Evolutionary conservation across 495 filamentous ascomycete genomes (phyloP), one percentile per base, ranked within the genome.

Genomic region (Hypoxylon lienhwacheense): DNA sequence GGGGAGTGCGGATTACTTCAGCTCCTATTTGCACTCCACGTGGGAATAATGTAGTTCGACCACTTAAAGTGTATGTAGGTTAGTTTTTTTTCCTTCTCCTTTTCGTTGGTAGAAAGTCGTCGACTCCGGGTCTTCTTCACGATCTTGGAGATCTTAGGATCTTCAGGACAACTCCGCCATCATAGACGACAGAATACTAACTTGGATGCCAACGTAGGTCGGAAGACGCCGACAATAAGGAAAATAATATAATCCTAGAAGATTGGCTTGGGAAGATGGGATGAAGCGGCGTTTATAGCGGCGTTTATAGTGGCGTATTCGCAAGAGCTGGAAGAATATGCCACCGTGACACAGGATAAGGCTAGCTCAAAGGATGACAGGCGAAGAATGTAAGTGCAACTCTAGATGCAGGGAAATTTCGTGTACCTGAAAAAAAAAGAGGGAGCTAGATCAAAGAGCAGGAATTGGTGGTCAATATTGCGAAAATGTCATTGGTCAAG

Each of bases 161-260:
- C n/a, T n/a, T 24, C 33, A 54, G 61, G 53, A 29, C 35, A 55
- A 36, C 40, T 50, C 64, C 42, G 46, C 33, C 55, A 25, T 42
- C 15, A 17, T 36, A 37, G 25, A 16, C 4, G 19, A 16, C 49
- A 17, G 32, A 29, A 36, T 19, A 35, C 14, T n/a, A n/a, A 14
- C 32, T 4, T 5, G 14, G 12, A 5, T 14, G 14, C 29, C 33
- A 28, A 48, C 19, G 20, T 12, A 39, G 15, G 36, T 43, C 60
- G 60, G 64, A 53, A 55, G 16, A 32, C 35, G 45, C 63, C 63
- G 60, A 40, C 36, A 15, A 26, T 12, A 7, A 25, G 12, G 3
- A 5, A 22, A 34, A 16, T 15, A 47, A 26, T 37, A 26, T 25
- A 25, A n/a, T 11, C 21, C 7, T 3, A 12, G 47, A 35, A 8